Percentiles rank a stretch among this genome's conserved stretches.
These are phyloP conservation scores for Corylus americana DNA, from an alignment of 306 rosid species.

Conservation along the genomic window DNA sequence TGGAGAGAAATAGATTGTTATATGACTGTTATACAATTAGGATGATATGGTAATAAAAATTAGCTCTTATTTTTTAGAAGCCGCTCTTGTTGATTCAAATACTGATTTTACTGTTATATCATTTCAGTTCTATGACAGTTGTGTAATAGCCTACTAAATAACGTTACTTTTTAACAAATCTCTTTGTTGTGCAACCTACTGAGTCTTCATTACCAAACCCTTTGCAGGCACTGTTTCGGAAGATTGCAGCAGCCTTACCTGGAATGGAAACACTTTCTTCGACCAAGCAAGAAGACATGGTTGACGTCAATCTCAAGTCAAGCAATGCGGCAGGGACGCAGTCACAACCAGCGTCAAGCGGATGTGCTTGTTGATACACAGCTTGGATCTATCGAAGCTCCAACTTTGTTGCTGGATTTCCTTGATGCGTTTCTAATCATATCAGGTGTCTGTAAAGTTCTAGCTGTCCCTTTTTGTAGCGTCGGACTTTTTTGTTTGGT, in stretches of 20 bases:
- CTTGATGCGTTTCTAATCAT: neutral
- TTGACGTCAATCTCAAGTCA: constrained; percentile 82
- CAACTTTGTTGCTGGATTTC: neutral
- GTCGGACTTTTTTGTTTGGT: constrained; percentile 13
- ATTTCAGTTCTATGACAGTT: no score
- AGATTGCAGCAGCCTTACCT: constrained; percentile 91
- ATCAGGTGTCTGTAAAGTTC: constrained; percentile 17
- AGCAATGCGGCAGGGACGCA: constrained; percentile 40
- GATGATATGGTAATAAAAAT: no score
- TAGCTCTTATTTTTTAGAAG: no score
- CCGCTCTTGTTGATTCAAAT: no score
- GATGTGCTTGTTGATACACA: constrained; percentile 62
- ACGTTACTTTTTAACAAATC: neutral
- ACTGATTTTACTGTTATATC: no score
- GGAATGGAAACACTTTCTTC: constrained; percentile 91
- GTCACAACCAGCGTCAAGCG: constrained; percentile 62
- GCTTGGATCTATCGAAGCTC: neutral
- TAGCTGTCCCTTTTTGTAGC: constrained; percentile 19
- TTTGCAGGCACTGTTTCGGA: constrained; percentile 74
- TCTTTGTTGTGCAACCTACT: neutral
- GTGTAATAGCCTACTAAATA: no score
- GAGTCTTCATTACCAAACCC: neutral
- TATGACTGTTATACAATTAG: no score
- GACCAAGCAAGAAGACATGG: constrained; percentile 91
- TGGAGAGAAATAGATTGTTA: no score